Conservation (phyloP, 192 early-diverging fungal species). For the Mortierella antarctica region DNA sequence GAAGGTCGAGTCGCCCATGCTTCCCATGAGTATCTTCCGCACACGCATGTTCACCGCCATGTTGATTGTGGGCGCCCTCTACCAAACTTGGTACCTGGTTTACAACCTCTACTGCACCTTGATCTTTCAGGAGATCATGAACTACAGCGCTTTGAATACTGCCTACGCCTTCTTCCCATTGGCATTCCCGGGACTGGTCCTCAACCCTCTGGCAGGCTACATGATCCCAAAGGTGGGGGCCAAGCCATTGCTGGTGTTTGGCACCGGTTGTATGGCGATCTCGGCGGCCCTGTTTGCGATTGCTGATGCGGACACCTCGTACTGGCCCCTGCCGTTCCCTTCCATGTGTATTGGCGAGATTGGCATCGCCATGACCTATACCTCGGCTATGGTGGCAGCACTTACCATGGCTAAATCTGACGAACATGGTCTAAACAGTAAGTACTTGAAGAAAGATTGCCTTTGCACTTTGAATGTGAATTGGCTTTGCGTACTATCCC, state of each 20-base stretch:
- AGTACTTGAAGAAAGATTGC: neutral
- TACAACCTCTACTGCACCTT: conserved; percentile 60
- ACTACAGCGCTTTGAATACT: conserved; percentile 53
- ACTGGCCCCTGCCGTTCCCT: conserved; percentile 53
- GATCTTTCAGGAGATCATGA: conserved; percentile 62
- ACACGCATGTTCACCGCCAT: conserved; percentile 61
- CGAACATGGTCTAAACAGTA: conserved; percentile 52
- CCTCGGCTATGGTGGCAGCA: conserved; percentile 51
- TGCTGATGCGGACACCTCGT: conserved; percentile 21
- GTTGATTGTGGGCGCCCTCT: conserved; percentile 56
- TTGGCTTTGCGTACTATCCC: neutral
- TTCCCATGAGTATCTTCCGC: conserved; percentile 55
- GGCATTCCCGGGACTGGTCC: conserved; percentile 48
- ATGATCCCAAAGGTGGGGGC: conserved; percentile 53
- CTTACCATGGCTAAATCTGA: conserved; percentile 50
- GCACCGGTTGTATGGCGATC: conserved; percentile 35
- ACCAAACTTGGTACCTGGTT: conserved; percentile 54
- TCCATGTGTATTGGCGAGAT: conserved; percentile 50
- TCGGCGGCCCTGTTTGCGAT: conserved; percentile 43
- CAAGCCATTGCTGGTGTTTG: conserved; percentile 35
- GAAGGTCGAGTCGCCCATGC: conserved; percentile 51
- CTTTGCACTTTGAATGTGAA: neutral
- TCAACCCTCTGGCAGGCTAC: conserved; percentile 54
- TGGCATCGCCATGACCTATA: conserved; percentile 53
- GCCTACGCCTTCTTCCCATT: conserved; percentile 61